A percentile compares a stretch with the other conserved stretches of the same genome.
phyloP scores from a whole-genome alignment of 495 filamentous ascomycete genomes.

The Penicillium manginii region DNA sequence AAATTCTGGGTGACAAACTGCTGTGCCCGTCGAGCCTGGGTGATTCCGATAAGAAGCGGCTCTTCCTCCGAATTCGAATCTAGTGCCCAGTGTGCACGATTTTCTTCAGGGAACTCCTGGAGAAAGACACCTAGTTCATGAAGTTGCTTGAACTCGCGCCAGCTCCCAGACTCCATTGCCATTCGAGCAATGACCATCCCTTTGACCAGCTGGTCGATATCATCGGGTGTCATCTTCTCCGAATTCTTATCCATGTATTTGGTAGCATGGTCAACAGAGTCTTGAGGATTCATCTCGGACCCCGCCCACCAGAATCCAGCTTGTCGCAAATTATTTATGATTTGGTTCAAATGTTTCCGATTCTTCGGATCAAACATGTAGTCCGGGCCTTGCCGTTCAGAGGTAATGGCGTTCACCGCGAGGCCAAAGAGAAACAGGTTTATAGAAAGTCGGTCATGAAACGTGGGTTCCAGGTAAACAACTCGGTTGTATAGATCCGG shows the following conservation, averaged over 20 bases:
- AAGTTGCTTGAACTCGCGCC: slow-evolving; percentile 64
- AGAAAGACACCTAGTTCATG: slow-evolving; percentile 81
- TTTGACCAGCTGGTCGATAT: slow-evolving; percentile 60
- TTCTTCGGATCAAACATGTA: slow-evolving; percentile 86
- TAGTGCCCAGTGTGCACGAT: slow-evolving; percentile 66
- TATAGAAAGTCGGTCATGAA: slow-evolving; percentile 79
- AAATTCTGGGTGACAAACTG: slow-evolving; percentile 60
- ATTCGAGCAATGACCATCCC: slow-evolving; percentile 65
- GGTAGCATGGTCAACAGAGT: slow-evolving; percentile 63
- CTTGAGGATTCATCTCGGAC: slow-evolving; percentile 65
- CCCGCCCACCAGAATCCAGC: slow-evolving; percentile 92
- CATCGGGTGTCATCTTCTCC: slow-evolving; percentile 57
- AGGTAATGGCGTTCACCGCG: slow-evolving; percentile 86
- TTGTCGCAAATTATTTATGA: slow-evolving; percentile 80
- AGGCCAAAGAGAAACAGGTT: slow-evolving; percentile 85
- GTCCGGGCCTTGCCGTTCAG: slow-evolving; percentile 77
- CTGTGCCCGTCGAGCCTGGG: slow-evolving; percentile 62
- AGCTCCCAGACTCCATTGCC: slow-evolving; percentile 62
- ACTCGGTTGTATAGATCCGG: slow-evolving; percentile 73
- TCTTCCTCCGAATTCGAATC: slow-evolving; percentile 38
- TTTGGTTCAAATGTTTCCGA: slow-evolving; percentile 59
- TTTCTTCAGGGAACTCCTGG: slow-evolving; percentile 56
- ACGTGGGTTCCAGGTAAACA: slow-evolving; percentile 76
- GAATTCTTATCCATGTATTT: slow-evolving; percentile 63
- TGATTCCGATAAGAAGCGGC: slow-evolving; percentile 54